Base-by-base conservation (phyloP, 2,329 filamentous ascomycete genomes). In the Lachnellula arida region DNA sequence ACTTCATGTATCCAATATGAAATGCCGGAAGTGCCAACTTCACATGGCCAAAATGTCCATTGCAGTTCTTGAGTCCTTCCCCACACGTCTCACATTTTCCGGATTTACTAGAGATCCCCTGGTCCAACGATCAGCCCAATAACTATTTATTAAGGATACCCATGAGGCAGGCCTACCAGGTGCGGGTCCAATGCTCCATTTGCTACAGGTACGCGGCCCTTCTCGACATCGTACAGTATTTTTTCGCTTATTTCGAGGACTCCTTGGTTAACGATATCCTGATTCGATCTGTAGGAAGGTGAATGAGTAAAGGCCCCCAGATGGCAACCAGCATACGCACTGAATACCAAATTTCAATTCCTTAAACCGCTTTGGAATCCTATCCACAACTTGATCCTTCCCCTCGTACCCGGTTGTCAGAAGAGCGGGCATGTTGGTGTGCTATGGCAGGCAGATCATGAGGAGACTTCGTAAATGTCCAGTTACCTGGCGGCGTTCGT, bases 161-260 rank as follows among this genome's bases (percentile, higher is more conserved):
- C 23, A 35, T 22, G 25, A 47, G 11, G 50, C 4, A 55, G 39
- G 25, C 73, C 63, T 67, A 81, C 80, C 76, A 99, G 82, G 69
- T 89, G 89, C 60, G 83, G 81, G 73, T 99, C 94, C 61, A 97
- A 83, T 44, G 93, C 90, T 46, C 94, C 94, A 77, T 97, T 84
- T 56, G 81, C 78, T 56, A 88, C 90, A 17, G 91, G 85, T 51
- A 81, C 82, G 69, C 91, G 85, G 67, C 86, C 86, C 67, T 87
- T 86, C 64, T 89, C 86, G 65, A 96, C 83, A 71, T 99, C 91
- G 78, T 96, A 99, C 59, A 97, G 85, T 72, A 92, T 86, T 67
- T 91, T 85, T 71, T 97, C 89, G n/a, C 90, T 95, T 56, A 99
- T 88, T 74, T 97, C 91, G 63, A 97, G 82, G 55, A 97, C 91